A percentile compares a stretch with the other conserved stretches of the same genome.
Conservation (phyloP, 2,329 filamentous ascomycete species). For the Clarireedia monteithiana region DNA sequence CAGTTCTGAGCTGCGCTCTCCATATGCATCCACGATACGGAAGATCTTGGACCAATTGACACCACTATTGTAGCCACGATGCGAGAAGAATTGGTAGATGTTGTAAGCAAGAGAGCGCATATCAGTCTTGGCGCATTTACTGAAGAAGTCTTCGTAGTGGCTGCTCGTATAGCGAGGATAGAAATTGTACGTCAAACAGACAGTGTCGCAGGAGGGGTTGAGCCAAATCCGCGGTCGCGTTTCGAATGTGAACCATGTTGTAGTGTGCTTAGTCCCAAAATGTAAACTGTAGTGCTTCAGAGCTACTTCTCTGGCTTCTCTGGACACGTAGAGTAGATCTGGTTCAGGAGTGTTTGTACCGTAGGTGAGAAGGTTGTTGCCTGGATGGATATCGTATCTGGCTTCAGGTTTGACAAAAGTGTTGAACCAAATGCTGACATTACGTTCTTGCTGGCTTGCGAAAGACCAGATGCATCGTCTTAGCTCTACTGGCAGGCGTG, state of each 20-base stretch:
- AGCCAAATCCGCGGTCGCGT: background rate
- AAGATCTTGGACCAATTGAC: slow-evolving; percentile 2
- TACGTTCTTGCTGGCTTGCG: background rate
- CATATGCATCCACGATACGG: background rate
- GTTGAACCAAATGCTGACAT: background rate
- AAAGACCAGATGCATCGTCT: slow-evolving; percentile 1
- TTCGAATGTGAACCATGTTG: background rate
- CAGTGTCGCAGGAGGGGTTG: background rate
- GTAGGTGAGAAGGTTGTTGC: background rate
- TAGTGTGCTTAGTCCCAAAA: background rate
- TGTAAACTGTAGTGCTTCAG: slow-evolving; percentile 1
- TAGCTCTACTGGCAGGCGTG: background rate
- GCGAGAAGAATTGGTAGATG: background rate
- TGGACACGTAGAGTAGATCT: background rate
- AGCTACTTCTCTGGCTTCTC: background rate
- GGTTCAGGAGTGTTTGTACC: background rate
- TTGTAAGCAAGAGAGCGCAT: slow-evolving; percentile 3
- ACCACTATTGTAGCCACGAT: background rate
- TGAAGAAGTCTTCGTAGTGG: background rate
- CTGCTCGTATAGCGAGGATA: background rate
- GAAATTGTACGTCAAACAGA: background rate
- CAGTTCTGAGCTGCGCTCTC: background rate
- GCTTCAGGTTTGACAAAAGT: background rate
- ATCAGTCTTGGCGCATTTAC: background rate
- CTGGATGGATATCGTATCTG: background rate